Evolutionary conservation across 345 rosid genomes (phyloP).

Genomic region (Anastatica hierochuntica): DNA sequence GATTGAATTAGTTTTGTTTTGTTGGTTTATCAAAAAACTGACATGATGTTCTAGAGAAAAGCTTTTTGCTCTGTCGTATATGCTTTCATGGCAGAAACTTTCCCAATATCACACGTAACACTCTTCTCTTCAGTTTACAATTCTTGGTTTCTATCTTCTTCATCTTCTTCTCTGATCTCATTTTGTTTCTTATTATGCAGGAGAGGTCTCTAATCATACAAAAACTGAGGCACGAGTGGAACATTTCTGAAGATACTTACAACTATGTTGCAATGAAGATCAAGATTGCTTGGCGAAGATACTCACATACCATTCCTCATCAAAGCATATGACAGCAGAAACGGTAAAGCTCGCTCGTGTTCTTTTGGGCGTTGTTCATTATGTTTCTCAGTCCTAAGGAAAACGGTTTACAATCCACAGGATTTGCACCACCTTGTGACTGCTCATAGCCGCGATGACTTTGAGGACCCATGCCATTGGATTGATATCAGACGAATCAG

Average conservation of each 20-base stretch:
- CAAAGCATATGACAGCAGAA: too few relatives aligned
- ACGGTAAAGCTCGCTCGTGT: too few relatives aligned
- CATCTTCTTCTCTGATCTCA: neutral
- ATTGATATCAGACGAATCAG: slow-evolving; percentile 24
- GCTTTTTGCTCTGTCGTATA: slow-evolving; percentile 13
- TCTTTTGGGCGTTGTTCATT: too few relatives aligned
- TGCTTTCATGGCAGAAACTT: neutral
- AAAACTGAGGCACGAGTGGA: slow-evolving; percentile 3
- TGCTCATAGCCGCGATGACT: neutral
- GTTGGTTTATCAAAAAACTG: too few relatives aligned
- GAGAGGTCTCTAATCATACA: too few relatives aligned
- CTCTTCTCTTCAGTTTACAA: neutral
- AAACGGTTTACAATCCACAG: slow-evolving; percentile 13
- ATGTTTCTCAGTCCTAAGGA: too few relatives aligned
- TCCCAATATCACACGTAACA: neutral
- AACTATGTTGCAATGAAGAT: too few relatives aligned
- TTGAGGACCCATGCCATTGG: slow-evolving; percentile 11
- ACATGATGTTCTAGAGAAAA: neutral
- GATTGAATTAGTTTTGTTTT: too few relatives aligned
- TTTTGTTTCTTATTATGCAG: too few relatives aligned
- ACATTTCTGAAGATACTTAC: neutral
- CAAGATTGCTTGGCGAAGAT: too few relatives aligned
- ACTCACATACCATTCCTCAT: too few relatives aligned
- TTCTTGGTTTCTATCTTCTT: too few relatives aligned
- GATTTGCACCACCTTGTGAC: slow-evolving; percentile 6